A percentile compares a stretch with the other conserved stretches of the same genome.
phyloP scores from a whole-genome alignment of 2,329 filamentous ascomycete genomes.

The Plenodomus biglobosus region DNA sequence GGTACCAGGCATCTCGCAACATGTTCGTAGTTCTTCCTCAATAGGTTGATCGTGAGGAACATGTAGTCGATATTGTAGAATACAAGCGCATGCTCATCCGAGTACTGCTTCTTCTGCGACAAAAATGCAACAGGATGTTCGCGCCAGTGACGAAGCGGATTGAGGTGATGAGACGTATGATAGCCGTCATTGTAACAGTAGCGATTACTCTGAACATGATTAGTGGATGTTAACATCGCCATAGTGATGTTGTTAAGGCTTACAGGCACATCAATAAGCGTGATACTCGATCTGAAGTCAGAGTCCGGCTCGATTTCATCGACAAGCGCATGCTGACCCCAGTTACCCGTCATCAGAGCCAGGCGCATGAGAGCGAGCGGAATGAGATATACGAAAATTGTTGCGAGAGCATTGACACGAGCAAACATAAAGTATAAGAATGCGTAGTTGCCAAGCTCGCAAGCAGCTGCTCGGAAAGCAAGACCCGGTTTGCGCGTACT shows the following conservation, averaged over 20 bases:
- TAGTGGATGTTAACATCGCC: background rate
- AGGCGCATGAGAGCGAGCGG: constrained; percentile 68
- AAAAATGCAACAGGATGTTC: constrained; percentile 76
- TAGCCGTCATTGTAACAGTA: constrained; percentile 84
- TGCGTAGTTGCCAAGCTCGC: constrained; percentile 58
- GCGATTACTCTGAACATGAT: constrained; percentile 65
- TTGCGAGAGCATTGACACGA: constrained; percentile 55
- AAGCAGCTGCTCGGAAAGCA: constrained; percentile 60
- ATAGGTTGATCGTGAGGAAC: constrained; percentile 68
- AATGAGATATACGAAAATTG: constrained; percentile 66
- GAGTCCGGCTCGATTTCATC: constrained; percentile 74
- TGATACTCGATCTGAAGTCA: constrained; percentile 77
- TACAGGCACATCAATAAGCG: constrained; percentile 75
- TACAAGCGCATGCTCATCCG: constrained; percentile 67
- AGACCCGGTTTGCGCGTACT: constrained; percentile 60
- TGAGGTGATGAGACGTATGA: constrained; percentile 78
- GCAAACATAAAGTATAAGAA: constrained; percentile 56
- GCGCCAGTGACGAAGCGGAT: constrained; percentile 77
- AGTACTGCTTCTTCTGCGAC: constrained; percentile 67
- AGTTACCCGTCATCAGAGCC: constrained; percentile 79
- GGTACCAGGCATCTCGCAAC: constrained; percentile 73
- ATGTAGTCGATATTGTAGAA: constrained; percentile 82
- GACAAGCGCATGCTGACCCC: constrained; percentile 81
- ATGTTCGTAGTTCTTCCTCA: constrained; percentile 70
- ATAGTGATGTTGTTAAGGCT: constrained; percentile 35